phyloP scores from a whole-genome alignment of 768 basidiomycete species.

The Chlorophyllum brunneum region DNA sequence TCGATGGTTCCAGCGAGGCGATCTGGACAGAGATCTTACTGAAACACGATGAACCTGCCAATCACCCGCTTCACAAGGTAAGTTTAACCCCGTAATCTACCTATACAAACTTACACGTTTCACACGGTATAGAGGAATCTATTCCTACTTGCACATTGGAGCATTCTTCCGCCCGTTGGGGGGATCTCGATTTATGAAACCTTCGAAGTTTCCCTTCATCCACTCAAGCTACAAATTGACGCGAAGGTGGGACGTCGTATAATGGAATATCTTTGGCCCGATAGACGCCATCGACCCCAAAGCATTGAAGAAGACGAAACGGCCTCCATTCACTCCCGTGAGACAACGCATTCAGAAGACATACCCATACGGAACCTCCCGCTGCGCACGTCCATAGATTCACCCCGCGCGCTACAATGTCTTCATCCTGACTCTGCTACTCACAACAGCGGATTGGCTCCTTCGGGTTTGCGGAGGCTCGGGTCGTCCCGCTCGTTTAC shows the following conservation, averaged over 20 bases:
- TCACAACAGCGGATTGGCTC: conserved; percentile 3
- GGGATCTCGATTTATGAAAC: conserved; percentile 87
- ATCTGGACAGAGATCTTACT: conserved; percentile 85
- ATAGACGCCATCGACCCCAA: conserved; percentile 39
- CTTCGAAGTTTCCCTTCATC: conserved; percentile 80
- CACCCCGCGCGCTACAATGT: conserved; percentile 34
- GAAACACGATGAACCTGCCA: conserved; percentile 67
- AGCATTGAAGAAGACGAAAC: conserved; percentile 17
- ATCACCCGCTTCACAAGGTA: conserved; percentile 72
- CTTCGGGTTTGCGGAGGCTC: conserved; percentile 46
- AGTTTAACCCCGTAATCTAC: conserved; percentile 13
- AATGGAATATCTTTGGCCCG: conserved; percentile 87
- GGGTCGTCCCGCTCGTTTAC: conserved; percentile 68
- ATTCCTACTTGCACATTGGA: conserved; percentile 79
- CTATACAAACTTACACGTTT: too few species aligned
- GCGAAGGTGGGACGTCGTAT: conserved; percentile 75
- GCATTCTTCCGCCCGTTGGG: conserved; percentile 83
- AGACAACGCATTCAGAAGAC: conserved; percentile 15
- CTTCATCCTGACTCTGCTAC: conserved; percentile 7
- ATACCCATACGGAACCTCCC: conserved; percentile 21
- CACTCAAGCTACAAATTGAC: conserved; percentile 84
- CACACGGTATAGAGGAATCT: conserved; percentile 49
- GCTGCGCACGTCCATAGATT: conserved; percentile 47
- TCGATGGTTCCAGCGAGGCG: conserved; percentile 81
- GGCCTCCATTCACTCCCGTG: conserved; percentile 18